phyloP scores from a whole-genome alignment of 106 monocot genomes.

The Cymbidium sinense region DNA sequence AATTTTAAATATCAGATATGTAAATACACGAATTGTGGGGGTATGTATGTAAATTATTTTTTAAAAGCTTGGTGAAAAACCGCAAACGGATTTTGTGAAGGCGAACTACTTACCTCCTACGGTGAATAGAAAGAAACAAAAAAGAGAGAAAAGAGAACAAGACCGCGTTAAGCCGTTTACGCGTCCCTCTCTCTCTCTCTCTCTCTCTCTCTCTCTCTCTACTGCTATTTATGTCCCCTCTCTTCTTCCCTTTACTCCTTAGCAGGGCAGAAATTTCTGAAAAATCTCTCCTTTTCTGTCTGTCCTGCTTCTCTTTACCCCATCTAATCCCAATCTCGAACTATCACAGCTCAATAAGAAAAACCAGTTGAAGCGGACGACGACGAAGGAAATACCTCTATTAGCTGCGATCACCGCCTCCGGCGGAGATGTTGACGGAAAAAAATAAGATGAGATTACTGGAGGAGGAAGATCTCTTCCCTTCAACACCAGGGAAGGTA shows the following conservation, averaged over 20 bases:
- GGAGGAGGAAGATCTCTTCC: slow-evolving; percentile 30
- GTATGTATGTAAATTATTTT: too few relatives aligned
- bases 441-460: slow-evolving; percentile 20
- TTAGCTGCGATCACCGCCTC: neutral
- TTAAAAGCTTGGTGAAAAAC: too few relatives aligned
- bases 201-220: neutral
- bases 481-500: slow-evolving; percentile 43
- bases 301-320: slow-evolving; percentile 1
- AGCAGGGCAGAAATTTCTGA: slow-evolving; percentile 12
- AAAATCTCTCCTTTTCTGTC: neutral
- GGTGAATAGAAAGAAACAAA: too few relatives aligned
- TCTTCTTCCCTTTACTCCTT: neutral
- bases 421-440: neutral
- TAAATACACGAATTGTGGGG: too few relatives aligned
- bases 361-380: neutral
- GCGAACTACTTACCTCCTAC: too few relatives aligned
- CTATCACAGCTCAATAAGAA: neutral
- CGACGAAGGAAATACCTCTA: neutral
- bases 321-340: neutral
- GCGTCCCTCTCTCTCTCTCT: too few relatives aligned
- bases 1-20: too few relatives aligned
- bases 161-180: too few relatives aligned
- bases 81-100: too few relatives aligned
- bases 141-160: too few relatives aligned
- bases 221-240: slow-evolving; percentile 8